Base-by-base conservation (phyloP, 345 rosid genomes). In the Gossypioides kirkii region DNA sequence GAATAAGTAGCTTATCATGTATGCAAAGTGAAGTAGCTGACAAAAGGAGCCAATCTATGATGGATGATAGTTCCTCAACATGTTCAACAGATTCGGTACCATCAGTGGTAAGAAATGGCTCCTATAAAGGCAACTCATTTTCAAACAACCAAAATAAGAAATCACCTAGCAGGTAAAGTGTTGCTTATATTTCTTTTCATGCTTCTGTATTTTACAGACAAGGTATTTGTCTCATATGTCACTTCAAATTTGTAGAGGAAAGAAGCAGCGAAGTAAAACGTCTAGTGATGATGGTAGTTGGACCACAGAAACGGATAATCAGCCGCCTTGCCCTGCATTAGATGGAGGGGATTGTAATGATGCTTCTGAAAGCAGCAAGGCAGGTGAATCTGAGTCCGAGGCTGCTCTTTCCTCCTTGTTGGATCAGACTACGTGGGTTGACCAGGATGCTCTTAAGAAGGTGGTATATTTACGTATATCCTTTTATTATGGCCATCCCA, bases 41-140 rank as follows among this genome's bases (percentile, higher is more conserved):
- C 60, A 91, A 87, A 76, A 86, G 84, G 79, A 82, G 74, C 75
- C 83, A 79, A 36, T 84, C 82, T 59, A 79, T 72, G 38, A 82
- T 87, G 87, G 96, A 91, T 86, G 97, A 92, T 84, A 95, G 96
- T 83, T 92, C 99, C 43, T 92, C 97, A 66, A 88, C 96, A 2
- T 89, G 94, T 79, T 92, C 96, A 28, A 86, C 90, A 11, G 97
- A 91, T 65, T 92, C 93, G 0, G 82, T 90, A 55, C 95, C 85
- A 56, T 84, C 95, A 12, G 85, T 86, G 70, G 88, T 82, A 69
- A 82, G 77, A 74, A 85, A 83, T 83, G 91, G 90, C 23, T 80
- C 88, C 42, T 79, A 78, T 72, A 90, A 84, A 72, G 90, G 84
- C 71, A 88, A 73, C 80, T 72, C 81, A 1, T 75, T 75, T 72